Base-by-base conservation (phyloP, 192 early-diverging fungal species). In the Chytriomyces hyalinus region DNA sequence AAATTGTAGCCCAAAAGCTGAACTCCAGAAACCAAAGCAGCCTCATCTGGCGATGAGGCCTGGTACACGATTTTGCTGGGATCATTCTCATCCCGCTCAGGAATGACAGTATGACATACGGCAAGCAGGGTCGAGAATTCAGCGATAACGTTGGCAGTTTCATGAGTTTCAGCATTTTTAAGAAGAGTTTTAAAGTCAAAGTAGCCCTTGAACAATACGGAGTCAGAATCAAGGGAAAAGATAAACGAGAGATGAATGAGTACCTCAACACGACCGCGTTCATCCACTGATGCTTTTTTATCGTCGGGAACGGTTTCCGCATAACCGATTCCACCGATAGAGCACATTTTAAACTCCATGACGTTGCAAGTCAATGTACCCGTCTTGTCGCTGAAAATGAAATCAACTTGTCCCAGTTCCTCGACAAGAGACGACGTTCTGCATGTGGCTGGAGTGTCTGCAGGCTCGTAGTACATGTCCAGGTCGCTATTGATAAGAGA, bases 81-180 rank as follows among this genome's bases (percentile, higher is more conserved):
- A 20, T 87, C 87, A 50, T 84, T 76, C 24, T 87, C 86, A 73
- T 82, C 86, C 77, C 64, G 22, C 81, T 99, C 97, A n/a, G 97
- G 96, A 76, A 99, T 99, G 46, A 99, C 97, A 8, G 97, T 99
- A 80, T 99, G 97, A 80, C 97, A 99, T 9, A 94, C 93, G 24
- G 95, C 89, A 24, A 99, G 86, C 22, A 98, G 81, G 22, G 92
- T 93, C 72, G 96, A 86, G 74, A 99, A 99, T 83, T 98, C 96
- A 46, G 90, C 85, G 53, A 98, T 91, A 44, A 80, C 44, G n/a
- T 48, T 20, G 1, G 76, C 76, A 49, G 80, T 82, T 22, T 60
- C 26, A 47, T 81, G 76, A 5, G 68, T 62, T n/a, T 84, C 75
- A 5, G 90, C 75, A 47, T 84, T 69, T 48, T 82, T 73, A 10